These are phyloP conservation scores for Mycena vitilis DNA, from an alignment of 768 basidiomycete genomes.

Conservation along the genomic window DNA sequence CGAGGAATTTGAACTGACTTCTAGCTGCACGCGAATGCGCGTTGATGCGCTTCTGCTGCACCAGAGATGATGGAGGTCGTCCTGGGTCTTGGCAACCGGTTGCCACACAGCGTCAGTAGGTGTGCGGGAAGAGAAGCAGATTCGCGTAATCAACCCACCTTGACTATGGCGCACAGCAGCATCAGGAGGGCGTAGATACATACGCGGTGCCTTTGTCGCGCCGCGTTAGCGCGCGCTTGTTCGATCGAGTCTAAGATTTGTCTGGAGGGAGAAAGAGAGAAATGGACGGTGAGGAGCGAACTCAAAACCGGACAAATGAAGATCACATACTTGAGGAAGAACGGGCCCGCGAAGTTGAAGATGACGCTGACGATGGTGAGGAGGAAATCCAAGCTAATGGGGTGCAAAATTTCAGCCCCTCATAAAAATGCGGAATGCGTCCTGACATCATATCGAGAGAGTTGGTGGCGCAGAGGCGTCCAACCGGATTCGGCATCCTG, in stretches of 20 bases:
- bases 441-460: constrained; percentile 27
- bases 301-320: background rate
- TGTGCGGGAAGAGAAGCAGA: background rate
- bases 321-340: constrained; percentile 77
- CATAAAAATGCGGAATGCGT: background rate
- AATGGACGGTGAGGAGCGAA: too few species aligned
- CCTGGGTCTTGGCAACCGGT: constrained; percentile 1
- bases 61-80: constrained; percentile 80
- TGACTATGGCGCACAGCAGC: constrained; percentile 68
- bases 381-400: constrained; percentile 66
- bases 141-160: constrained; percentile 69
- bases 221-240: constrained; percentile 53
- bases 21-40: constrained; percentile 77
- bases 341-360: constrained; percentile 86
- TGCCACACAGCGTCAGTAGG: background rate
- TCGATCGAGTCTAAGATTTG: constrained; percentile 45
- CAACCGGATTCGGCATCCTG: constrained; percentile 8
- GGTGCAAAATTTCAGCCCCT: background rate
- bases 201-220: constrained; percentile 72
- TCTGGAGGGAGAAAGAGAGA: background rate
- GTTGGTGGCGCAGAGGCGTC: constrained; percentile 25
- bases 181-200: constrained; percentile 83
- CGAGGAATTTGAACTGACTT: too few species aligned
- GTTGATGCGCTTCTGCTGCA: constrained; percentile 79
- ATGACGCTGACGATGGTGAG: constrained; percentile 77